Evolutionary conservation across 1,284 basidiomycete species (phyloP).

Genomic region (Rhodotorula sp.): DNA sequence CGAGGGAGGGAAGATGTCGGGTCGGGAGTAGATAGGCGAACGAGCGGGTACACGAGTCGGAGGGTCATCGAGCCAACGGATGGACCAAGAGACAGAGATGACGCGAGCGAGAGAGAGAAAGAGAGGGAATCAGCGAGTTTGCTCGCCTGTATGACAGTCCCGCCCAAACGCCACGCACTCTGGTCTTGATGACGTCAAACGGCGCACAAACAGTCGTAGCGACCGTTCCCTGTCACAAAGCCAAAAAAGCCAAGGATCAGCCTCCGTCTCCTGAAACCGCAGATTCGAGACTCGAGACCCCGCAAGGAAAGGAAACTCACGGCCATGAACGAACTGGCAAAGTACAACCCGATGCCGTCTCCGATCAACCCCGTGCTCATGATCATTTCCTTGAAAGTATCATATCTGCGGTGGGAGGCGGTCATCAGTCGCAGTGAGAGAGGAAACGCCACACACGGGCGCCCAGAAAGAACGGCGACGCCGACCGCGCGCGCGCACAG

Average conservation of each 20-base stretch:
- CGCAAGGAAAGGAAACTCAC: slow-evolving; percentile 54
- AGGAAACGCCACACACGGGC: too few species aligned
- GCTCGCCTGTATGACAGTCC: background rate
- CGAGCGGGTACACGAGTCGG: too few species aligned
- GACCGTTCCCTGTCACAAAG: slow-evolving; percentile 67
- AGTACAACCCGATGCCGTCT: slow-evolving; percentile 78
- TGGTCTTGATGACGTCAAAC: slow-evolving; percentile 81
- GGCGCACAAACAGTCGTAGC: slow-evolving; percentile 93
- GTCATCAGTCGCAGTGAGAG: too few species aligned
- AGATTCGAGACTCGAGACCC: background rate
- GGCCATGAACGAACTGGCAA: slow-evolving; percentile 79
- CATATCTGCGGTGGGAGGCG: slow-evolving; percentile 61
- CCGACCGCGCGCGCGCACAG: slow-evolving; percentile 28
- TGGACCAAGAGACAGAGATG: too few species aligned
- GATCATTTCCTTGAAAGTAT: slow-evolving; percentile 81
- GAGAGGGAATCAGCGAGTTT: too few species aligned
- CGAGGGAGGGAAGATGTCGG: too few species aligned
- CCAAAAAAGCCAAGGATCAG: background rate
- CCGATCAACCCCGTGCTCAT: slow-evolving; percentile 67
- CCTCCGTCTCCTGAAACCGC: background rate
- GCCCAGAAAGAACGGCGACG: too few species aligned
- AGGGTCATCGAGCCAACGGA: too few species aligned
- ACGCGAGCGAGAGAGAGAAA: background rate
- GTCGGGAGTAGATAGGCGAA: too few species aligned
- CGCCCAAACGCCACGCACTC: slow-evolving; percentile 42